A percentile compares a stretch with the other conserved stretches of the same genome.
These are phyloP conservation scores for Trichoderma breve DNA, from an alignment of 2,329 filamentous ascomycete species.

Conservation along the genomic window DNA sequence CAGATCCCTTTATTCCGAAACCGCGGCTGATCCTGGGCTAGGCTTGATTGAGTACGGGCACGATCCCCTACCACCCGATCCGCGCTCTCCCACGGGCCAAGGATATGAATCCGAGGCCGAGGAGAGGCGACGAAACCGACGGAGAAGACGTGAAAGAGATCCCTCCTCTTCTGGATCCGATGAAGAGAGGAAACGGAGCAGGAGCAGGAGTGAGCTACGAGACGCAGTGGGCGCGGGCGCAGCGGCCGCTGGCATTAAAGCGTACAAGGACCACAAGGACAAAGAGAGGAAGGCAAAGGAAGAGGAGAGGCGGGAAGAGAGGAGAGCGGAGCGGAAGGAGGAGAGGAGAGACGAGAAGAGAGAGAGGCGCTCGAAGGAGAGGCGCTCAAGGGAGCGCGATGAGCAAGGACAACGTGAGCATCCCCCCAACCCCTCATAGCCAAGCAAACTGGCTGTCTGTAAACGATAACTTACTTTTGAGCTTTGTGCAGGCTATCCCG, in stretches of 20 bases:
- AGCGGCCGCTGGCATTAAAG: constrained; percentile 62
- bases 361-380: constrained; percentile 32
- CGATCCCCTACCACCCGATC: constrained; percentile 51
- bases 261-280: constrained; percentile 52
- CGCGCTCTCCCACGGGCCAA: constrained; percentile 35
- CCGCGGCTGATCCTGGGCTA: constrained; percentile 63
- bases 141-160: constrained; percentile 39
- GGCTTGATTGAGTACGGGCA: constrained; percentile 67
- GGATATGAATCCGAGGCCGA: constrained; percentile 51
- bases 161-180: constrained; percentile 35
- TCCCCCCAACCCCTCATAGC: constrained; percentile 20
- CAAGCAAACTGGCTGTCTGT: background rate
- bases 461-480: constrained; percentile 16
- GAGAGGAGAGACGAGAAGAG: constrained; percentile 30
- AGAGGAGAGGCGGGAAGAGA: constrained; percentile 34
- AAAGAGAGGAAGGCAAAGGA: constrained; percentile 40
- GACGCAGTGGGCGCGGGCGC: constrained; percentile 58
- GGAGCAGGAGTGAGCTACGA: constrained; percentile 47
- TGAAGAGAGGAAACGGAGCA: constrained; percentile 47
- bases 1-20: constrained; percentile 50
- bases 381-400: constrained; percentile 33
- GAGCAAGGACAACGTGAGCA: constrained; percentile 28
- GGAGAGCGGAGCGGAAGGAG: constrained; percentile 25
- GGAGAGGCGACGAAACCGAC: constrained; percentile 40
- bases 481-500: background rate